Evolutionary conservation across 352 stramenopile genomes (phyloP).

Genomic region (Globisporangium sylvaticum): DNA sequence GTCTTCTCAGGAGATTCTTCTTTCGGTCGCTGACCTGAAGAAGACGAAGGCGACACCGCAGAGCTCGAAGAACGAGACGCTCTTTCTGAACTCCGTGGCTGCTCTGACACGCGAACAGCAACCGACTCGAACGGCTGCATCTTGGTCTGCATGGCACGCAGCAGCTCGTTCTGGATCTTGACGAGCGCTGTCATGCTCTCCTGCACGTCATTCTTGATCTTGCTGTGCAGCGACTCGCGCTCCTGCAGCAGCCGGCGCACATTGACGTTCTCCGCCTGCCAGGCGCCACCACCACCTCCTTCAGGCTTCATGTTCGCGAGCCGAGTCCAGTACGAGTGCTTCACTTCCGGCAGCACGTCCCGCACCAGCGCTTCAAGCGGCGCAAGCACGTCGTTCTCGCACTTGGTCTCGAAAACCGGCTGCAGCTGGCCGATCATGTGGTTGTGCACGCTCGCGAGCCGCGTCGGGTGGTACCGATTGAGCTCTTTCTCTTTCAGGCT

Average conservation of each 20-base stretch:
- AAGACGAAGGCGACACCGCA: no score
- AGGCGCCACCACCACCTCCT: background rate
- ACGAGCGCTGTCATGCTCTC: constrained; percentile 49
- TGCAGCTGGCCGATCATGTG: constrained; percentile 34
- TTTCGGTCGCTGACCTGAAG: background rate
- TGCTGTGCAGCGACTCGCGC: constrained; percentile 38
- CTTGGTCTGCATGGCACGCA: constrained; percentile 32
- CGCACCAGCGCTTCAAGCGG: constrained; percentile 40
- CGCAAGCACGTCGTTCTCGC: constrained; percentile 37
- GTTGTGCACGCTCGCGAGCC: constrained; percentile 27
- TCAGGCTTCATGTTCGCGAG: constrained; percentile 23
- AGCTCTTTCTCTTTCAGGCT: constrained; percentile 5
- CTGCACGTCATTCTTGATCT: constrained; percentile 43
- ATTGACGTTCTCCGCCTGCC: constrained; percentile 21
- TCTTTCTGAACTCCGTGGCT: background rate
- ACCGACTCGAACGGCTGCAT: constrained; percentile 30
- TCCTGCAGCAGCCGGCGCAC: constrained; percentile 49
- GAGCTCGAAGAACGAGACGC: no score
- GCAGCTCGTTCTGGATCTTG: constrained; percentile 40
- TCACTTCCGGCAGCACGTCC: constrained; percentile 62
- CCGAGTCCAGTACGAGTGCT: constrained; percentile 74
- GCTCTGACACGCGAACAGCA: background rate
- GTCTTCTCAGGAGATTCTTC: background rate
- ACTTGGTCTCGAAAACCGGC: constrained; percentile 38
- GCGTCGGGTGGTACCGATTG: constrained; percentile 14